phyloP scores from a whole-genome alignment of 2,329 filamentous ascomycete genomes.

The Fonsecaea multimorphosa region DNA sequence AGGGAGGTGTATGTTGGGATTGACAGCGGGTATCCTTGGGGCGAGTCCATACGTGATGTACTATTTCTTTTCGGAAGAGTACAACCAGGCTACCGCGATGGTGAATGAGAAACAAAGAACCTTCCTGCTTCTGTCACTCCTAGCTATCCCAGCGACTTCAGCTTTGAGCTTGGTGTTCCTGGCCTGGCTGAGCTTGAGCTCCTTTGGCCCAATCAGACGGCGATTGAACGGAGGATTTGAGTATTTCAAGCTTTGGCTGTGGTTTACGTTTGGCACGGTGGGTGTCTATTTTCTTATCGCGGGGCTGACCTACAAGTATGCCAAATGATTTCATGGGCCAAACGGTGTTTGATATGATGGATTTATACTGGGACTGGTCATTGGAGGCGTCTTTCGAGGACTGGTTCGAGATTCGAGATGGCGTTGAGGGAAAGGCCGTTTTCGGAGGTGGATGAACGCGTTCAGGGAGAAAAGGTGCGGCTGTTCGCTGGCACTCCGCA shows the following conservation, averaged over 20 bases:
- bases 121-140: not conserved
- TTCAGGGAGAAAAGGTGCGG: not conserved
- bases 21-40: not conserved
- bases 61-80: not conserved
- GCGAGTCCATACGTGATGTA: not conserved
- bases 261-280: not conserved
- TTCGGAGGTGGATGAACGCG: constrained; percentile 6
- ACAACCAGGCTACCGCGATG: not conserved
- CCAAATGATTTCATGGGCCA: not conserved
- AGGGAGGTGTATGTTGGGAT: not conserved
- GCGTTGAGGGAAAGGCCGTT: constrained; percentile 8
- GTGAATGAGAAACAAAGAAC: not conserved
- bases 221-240: not conserved
- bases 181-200: not conserved
- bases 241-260: constrained; percentile 1
- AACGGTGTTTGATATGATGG: not conserved
- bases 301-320: not conserved
- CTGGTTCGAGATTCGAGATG: not conserved
- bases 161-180: not conserved
- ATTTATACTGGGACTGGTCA: not conserved
- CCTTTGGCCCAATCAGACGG: not conserved
- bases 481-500: not conserved
- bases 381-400: not conserved
- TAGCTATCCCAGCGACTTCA: not conserved
- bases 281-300: not conserved